Base-by-base conservation (phyloP, 1,284 basidiomycete species). In the Hymenochaete sp. region DNA sequence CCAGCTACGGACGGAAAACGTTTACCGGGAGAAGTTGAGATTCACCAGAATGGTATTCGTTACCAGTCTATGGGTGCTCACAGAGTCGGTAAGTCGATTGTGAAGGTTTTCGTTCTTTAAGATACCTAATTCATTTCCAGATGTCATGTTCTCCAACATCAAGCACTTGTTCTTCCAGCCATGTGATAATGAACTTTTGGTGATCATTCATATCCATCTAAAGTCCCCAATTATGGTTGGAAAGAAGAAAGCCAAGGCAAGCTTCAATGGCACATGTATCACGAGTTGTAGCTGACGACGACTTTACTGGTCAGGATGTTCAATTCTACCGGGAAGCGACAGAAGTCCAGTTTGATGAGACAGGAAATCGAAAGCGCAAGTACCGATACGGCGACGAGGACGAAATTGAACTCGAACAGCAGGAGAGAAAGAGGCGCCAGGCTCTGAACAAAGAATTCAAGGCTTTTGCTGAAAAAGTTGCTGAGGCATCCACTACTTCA, bases 131-230 rank as follows among this genome's bases (percentile, higher is more conserved):
- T 47, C 33, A 26, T 44, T 24, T 35, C 9, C 56, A 93, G 92
- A 97, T 61, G 75, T 99, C 16, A 72, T 98, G 10, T 98, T 98
- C 71, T 86, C 80, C 68, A 99, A 99, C 63, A 86, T 99, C 69
- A 97, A 96, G 66, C 96, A 98, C 64, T 71, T 98, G 19, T 97
- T 98, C 70, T 98, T 98, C 78, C 96, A 98, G 62, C 93, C 96
- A 4, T 98, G 95, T 59, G 96, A 99, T 56, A 85, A 92, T 57
- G 96, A 99, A 64, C 70, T 98, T 37, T 76, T 98, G 49, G 95
- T 97, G 42, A 85, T 98, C 49, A 78, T 98, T 26, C 96, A 98
- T 62, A 67, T 97, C 45, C 91, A 98, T 62, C 75, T 98, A 51
- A 96, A 83, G 64, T 80, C 92, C 2, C 96, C 96, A 2, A 98